These are phyloP conservation scores for Candida glucosophila DNA, from an alignment of 1,139 yeast species.

Conservation along the genomic window DNA sequence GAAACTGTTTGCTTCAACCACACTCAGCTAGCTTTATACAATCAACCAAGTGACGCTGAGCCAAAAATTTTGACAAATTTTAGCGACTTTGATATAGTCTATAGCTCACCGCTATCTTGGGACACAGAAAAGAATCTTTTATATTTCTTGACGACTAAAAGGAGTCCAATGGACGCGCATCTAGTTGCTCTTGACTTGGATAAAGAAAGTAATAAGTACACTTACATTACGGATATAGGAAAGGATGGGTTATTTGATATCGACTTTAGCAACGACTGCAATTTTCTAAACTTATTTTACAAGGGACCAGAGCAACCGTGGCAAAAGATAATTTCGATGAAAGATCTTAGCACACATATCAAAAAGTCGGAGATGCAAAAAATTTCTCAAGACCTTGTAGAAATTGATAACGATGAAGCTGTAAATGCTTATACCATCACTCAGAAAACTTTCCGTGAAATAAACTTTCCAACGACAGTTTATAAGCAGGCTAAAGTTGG, in stretches of 20 bases:
- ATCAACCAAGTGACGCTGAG: conserved; percentile 31
- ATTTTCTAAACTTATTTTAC: conserved; percentile 45
- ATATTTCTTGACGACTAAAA: conserved; percentile 56
- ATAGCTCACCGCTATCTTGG: conserved; percentile 46
- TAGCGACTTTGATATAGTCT: conserved; percentile 64
- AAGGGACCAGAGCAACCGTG: conserved; percentile 62
- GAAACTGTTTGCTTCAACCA: conserved; percentile 52
- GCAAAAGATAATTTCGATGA: conserved; percentile 48
- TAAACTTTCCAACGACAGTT: conserved; percentile 48
- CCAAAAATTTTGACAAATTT: conserved; percentile 46
- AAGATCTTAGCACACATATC: conserved; percentile 17
- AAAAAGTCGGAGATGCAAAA: neutral
- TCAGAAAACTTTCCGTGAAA: conserved; percentile 14
- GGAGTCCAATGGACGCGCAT: conserved; percentile 22
- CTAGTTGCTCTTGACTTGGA: conserved; percentile 18
- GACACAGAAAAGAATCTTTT: conserved; percentile 44
- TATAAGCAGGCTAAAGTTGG: conserved; percentile 40
- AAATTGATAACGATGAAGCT: conserved; percentile 17
- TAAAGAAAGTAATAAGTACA: conserved; percentile 5
- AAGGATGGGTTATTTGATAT: conserved; percentile 24
- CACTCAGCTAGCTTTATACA: conserved; percentile 64
- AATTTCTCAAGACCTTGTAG: conserved; percentile 6
- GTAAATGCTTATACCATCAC: conserved; percentile 24
- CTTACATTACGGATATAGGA: conserved; percentile 14
- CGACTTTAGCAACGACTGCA: conserved; percentile 46